Conservation (phyloP, 2,329 filamentous ascomycete species). For the Talaromyces sp. region DNA sequence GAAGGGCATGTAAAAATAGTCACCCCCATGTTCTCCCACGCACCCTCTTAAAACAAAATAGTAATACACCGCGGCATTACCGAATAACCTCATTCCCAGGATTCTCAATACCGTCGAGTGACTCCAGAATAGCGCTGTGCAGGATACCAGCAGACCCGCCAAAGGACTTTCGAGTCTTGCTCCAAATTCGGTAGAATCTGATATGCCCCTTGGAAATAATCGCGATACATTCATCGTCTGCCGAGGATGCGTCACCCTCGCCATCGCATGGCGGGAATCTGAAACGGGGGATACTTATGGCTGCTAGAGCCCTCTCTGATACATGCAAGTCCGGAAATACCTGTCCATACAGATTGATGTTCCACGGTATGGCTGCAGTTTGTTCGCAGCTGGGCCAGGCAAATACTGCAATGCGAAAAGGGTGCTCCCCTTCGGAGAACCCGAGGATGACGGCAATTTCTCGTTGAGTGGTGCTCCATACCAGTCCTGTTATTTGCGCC, state of each 20-base stretch:
- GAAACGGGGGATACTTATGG: conserved; percentile 9
- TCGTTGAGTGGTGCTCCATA: conserved; percentile 79
- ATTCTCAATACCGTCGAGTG: conserved; percentile 69
- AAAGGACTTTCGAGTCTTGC: conserved; percentile 54
- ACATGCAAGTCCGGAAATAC: neutral
- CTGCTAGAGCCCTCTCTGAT: conserved; percentile 6
- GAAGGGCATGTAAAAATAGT: neutral
- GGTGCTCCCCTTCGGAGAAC: conserved; percentile 77
- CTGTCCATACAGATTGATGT: conserved; percentile 44
- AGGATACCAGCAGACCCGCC: conserved; percentile 57
- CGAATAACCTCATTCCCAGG: conserved; percentile 59
- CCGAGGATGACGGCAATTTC: conserved; percentile 94
- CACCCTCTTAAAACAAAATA: neutral
- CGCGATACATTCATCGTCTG: conserved; percentile 75
- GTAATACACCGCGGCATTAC: conserved; percentile 33
- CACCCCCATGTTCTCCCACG: neutral
- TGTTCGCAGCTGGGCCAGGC: conserved; percentile 89
- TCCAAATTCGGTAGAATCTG: conserved; percentile 95
- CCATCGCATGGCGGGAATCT: neutral
- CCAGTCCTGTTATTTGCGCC: conserved; percentile 86
- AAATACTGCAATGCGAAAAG: conserved; percentile 85
- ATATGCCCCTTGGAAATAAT: conserved; percentile 90
- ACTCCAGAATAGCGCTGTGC: conserved; percentile 81
- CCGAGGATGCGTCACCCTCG: conserved; percentile 23
- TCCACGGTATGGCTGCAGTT: conserved; percentile 81